Evolutionary conservation across 768 basidiomycete species (phyloP), one percentile per base, ranked within the genome.

Genomic region (Dentipellis fragilis): DNA sequence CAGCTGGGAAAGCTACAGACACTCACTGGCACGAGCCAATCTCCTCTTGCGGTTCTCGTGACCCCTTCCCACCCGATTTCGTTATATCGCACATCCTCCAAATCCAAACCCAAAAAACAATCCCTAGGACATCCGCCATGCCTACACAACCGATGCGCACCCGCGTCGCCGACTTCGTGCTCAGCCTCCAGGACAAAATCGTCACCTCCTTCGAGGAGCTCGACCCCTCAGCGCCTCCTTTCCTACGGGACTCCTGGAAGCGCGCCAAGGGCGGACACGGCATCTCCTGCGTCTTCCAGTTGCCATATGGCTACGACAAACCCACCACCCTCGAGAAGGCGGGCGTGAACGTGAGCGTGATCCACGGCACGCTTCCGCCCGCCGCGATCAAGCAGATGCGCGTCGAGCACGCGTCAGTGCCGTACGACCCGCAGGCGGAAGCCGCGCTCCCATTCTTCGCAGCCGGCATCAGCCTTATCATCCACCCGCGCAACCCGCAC

Each of bases 341-440:
- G 3, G 95, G 96, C 1, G 91, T 97, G 49, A 97, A 96, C 72
- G 87, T 96, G 63, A 91, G 89, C 8, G 75, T 97, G 66, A 90
- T 98, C 1, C 82, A 97, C 63, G 94, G 93, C 21, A 73, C 73
- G 19, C 83, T 99, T 4, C 90, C 94, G 1, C 93, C 93, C 0
- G 73, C 85, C 34, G 96, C 93, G 5, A 87, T 97, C 67, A 83
- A 83, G 65, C 89, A 95, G 73, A 99, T 99, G 96, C 80, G 89
- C 52, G 88, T 91, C 37, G 89, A 98, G 70, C 96, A 98, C 66
- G 73, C 78, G 45, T 80, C 82, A 22, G 78, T 91, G 62, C 84
- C 87, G 1, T 79, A 83, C 58, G 78, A 83, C 23, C 79, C 68
- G 29, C 69, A 84, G 56, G 71, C 74, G 51, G 72, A 78, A 16